Evolutionary conservation across 345 rosid species (phyloP).

Genomic region (Citrus maxima): DNA sequence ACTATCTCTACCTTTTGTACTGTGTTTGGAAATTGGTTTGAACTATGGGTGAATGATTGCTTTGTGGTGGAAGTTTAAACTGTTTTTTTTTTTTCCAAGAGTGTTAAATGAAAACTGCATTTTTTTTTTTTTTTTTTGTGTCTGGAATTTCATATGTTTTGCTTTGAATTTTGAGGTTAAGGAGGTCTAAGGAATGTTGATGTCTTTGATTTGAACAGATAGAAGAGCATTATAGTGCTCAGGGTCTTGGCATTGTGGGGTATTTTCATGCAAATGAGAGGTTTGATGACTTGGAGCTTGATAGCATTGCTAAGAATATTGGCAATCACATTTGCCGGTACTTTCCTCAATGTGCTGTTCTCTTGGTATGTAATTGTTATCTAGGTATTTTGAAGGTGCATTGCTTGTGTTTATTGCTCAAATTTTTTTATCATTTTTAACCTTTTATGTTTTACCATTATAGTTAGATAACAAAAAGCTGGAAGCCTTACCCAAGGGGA

Average conservation of each 20-base stretch:
- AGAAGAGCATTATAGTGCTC: conserved; percentile 71
- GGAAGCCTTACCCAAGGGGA: conserved; percentile 60
- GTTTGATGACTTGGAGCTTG: conserved; percentile 69
- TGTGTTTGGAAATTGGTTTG: background rate
- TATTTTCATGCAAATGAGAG: conserved; percentile 96
- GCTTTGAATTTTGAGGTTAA: background rate
- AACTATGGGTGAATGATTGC: background rate
- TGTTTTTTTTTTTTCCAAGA: background rate
- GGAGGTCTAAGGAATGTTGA: background rate
- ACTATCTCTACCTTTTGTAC: background rate
- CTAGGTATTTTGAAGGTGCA: background rate
- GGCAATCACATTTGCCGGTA: conserved; percentile 87
- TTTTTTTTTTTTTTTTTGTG: background rate
- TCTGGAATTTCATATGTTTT: background rate
- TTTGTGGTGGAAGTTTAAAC: background rate
- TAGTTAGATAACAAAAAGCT: conserved; percentile 87
- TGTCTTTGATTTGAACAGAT: conserved; percentile 42
- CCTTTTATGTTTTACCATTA: conserved; percentile 10
- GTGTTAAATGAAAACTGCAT: background rate
- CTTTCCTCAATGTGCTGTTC: conserved; percentile 69
- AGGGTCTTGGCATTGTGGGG: conserved; percentile 77
- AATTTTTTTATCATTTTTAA: background rate
- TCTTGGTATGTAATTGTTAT: conserved; percentile 52
- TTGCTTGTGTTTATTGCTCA: background rate
- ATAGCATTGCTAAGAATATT: conserved; percentile 74